phyloP scores from a whole-genome alignment of 129 eudicot genomes.

The Silybum marianum region DNA sequence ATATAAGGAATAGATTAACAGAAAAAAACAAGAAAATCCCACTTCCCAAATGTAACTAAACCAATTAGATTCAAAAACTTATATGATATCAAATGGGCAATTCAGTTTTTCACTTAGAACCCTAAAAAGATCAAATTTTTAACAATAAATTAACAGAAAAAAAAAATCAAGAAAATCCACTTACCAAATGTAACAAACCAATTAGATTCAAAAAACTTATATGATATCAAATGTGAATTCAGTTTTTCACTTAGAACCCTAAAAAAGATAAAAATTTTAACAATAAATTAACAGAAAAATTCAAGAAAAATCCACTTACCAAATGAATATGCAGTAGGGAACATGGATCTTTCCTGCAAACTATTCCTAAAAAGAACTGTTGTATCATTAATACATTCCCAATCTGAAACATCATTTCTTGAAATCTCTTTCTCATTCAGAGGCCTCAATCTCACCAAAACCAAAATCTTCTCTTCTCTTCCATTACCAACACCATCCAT shows the following conservation, averaged over 20 bases:
- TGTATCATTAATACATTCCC: slow-evolving; percentile 84
- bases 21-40: neutral
- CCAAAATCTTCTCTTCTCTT: slow-evolving; percentile 88
- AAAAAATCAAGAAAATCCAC: neutral
- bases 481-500: slow-evolving; percentile 61
- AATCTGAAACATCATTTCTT: slow-evolving; percentile 80
- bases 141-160: neutral
- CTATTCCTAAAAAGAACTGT: slow-evolving; percentile 76
- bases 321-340: slow-evolving; percentile 83
- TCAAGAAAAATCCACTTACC: slow-evolving; percentile 44
- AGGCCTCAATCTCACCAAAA: slow-evolving; percentile 95
- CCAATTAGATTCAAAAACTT: neutral
- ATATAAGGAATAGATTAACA: neutral
- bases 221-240: neutral
- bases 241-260: neutral
- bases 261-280: neutral
- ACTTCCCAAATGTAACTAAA: slow-evolving; percentile 46
- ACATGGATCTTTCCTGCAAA: slow-evolving; percentile 86
- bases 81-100: neutral
- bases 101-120: neutral
- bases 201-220: neutral
- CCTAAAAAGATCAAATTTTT: neutral
- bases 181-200: slow-evolving; percentile 30
- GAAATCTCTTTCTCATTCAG: slow-evolving; percentile 85
- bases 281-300: neutral